phyloP scores from a whole-genome alignment of 1,139 yeast genomes.

The Debaryomycetaceae sp. region DNA sequence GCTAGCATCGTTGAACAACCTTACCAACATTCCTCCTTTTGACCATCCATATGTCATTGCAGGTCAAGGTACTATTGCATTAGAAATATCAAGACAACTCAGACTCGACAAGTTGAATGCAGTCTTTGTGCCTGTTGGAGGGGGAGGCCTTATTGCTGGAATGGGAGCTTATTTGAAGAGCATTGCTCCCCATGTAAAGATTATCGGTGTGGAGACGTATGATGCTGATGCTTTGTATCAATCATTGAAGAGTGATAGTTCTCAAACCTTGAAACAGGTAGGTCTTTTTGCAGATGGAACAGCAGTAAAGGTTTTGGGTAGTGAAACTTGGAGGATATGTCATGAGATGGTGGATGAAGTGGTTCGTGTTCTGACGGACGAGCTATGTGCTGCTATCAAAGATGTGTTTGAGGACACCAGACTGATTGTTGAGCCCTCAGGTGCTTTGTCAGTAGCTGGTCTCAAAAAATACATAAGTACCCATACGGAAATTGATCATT shows the following conservation, averaged over 20 bases:
- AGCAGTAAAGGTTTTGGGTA: constrained; percentile 89
- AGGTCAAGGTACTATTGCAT: constrained; percentile 98
- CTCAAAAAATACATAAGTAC: constrained; percentile 71
- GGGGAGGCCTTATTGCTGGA: constrained; percentile 95
- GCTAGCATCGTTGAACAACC: constrained; percentile 62
- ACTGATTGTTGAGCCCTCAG: constrained; percentile 92
- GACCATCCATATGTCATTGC: constrained; percentile 98
- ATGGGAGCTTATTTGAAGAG: constrained; percentile 85
- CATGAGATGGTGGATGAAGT: constrained; percentile 82
- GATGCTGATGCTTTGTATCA: constrained; percentile 91
- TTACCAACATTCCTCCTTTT: constrained; percentile 92
- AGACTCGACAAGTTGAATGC: constrained; percentile 77
- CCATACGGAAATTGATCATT: constrained; percentile 69
- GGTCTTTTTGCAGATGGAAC: constrained; percentile 99
- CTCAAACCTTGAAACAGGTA: constrained; percentile 60
- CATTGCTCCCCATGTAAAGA: constrained; percentile 94
- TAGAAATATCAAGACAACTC: constrained; percentile 86
- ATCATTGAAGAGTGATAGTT: constrained; percentile 57
- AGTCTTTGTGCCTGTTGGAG: constrained; percentile 91
- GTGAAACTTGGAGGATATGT: constrained; percentile 84
- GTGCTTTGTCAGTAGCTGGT: constrained; percentile 95
- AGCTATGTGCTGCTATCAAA: constrained; percentile 95
- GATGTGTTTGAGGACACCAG: constrained; percentile 96
- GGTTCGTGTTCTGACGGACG: constrained; percentile 85
- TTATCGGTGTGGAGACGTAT: constrained; percentile 92